Evolutionary conservation across 108 stramenopile genomes (phyloP).

Genomic region (Pseudonitzschia multiseries): DNA sequence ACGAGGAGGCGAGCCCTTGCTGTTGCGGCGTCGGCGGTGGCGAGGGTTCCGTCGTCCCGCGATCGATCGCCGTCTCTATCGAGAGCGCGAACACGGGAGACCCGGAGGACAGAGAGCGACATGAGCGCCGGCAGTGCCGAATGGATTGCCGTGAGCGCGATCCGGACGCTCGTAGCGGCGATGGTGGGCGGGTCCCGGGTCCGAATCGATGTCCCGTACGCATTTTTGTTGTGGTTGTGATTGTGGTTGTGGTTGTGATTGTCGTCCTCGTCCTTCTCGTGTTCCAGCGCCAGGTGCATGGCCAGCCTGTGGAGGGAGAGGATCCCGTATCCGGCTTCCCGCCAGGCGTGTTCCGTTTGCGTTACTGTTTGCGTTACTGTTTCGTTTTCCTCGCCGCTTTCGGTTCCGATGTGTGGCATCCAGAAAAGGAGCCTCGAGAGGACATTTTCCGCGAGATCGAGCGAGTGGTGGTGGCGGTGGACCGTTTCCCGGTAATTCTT

Average conservation of each 20-base stretch:
- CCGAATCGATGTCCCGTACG: slow-evolving; percentile 22
- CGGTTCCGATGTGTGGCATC: slow-evolving; percentile 21
- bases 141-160: slow-evolving; percentile 28
- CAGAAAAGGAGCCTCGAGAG: slow-evolving; percentile 33
- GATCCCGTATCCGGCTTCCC: slow-evolving; percentile 47
- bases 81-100: too few relatives aligned
- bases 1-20: slow-evolving; percentile 27
- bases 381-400: too few relatives aligned
- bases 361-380: too few relatives aligned
- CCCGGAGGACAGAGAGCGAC: slow-evolving; percentile 7
- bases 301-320: slow-evolving; percentile 40
- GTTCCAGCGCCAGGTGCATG: slow-evolving; percentile 24
- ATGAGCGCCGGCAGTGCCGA: slow-evolving; percentile 40
- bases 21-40: not conserved
- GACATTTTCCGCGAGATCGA: slow-evolving; percentile 28
- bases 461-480: slow-evolving; percentile 9
- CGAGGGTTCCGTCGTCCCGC: not conserved
- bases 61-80: too few relatives aligned
- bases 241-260: not conserved
- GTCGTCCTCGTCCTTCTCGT: not conserved
- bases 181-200: slow-evolving; percentile 9
- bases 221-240: slow-evolving; percentile 2
- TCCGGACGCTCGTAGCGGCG: slow-evolving; percentile 29
- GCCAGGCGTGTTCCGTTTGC: slow-evolving; percentile 13
- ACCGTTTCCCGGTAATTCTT: slow-evolving; percentile 10